A percentile compares a stretch with the other conserved stretches of the same genome.
Evolutionary conservation across 2,329 filamentous ascomycete species (phyloP).

Genomic region (Alternaria solani): DNA sequence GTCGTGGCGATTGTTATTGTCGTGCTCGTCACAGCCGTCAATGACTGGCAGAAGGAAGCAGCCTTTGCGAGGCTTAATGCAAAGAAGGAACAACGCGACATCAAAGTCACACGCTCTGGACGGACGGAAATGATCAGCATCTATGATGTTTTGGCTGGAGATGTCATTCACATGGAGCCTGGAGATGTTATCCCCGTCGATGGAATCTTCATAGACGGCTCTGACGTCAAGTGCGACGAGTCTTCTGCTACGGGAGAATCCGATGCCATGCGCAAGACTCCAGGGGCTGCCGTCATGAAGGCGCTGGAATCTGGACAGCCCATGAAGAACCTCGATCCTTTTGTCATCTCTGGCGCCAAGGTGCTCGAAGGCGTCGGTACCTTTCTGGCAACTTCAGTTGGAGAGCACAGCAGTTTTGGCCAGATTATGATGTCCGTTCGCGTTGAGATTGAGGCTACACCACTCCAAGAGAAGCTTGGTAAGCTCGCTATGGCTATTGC

Average conservation of each 20-base stretch:
- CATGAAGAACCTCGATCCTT: conserved; percentile 67
- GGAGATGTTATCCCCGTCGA: conserved; percentile 76
- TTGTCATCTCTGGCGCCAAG: conserved; percentile 67
- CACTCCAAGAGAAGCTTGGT: conserved; percentile 64
- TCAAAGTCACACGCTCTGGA: conserved; percentile 66
- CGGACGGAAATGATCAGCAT: conserved; percentile 66
- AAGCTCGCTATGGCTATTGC: conserved; percentile 61
- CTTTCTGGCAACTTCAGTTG: conserved; percentile 64
- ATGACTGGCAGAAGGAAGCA: conserved; percentile 50
- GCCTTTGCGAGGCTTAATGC: conserved; percentile 47
- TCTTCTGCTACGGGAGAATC: conserved; percentile 77
- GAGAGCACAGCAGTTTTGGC: conserved; percentile 63
- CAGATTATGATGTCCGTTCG: conserved; percentile 65
- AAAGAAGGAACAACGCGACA: conserved; percentile 48
- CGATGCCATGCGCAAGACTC: conserved; percentile 72
- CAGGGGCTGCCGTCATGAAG: conserved; percentile 66
- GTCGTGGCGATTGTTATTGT: conserved; percentile 50
- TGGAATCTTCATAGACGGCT: conserved; percentile 71
- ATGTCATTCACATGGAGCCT: conserved; percentile 72
- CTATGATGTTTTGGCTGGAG: conserved; percentile 71
- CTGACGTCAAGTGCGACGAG: conserved; percentile 74
- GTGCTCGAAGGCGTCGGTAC: conserved; percentile 62
- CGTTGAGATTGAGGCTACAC: conserved; percentile 62
- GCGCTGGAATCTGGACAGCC: conserved; percentile 61
- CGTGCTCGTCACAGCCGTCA: conserved; percentile 48